These are phyloP conservation scores for Dendryphion nanum DNA, from an alignment of 2,329 filamentous ascomycete genomes.

Conservation along the genomic window DNA sequence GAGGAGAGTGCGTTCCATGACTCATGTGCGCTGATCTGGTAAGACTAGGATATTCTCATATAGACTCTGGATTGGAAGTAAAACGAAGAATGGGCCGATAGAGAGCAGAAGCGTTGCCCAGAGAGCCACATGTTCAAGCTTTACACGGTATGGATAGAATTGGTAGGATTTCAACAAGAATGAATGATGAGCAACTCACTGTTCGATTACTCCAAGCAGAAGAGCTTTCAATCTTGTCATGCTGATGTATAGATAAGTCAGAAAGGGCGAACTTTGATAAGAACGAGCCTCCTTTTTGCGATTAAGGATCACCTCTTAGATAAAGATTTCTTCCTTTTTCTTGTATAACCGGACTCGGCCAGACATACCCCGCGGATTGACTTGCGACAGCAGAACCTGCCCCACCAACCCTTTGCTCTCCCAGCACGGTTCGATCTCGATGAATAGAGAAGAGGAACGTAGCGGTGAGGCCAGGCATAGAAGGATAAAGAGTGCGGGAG, in stretches of 20 bases:
- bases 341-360: slow-evolving; percentile 10
- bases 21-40: slow-evolving; percentile 57
- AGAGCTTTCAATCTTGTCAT: slow-evolving; percentile 59
- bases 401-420: slow-evolving; percentile 6
- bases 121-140: slow-evolving; percentile 2
- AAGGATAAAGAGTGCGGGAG: slow-evolving; percentile 3
- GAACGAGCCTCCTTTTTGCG: no score
- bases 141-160: no score
- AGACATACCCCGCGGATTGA: slow-evolving; percentile 12
- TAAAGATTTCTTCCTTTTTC: slow-evolving; percentile 5
- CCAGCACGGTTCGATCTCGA: neutral
- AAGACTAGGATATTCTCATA: slow-evolving; percentile 9
- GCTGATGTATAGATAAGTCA: no score
- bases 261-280: no score
- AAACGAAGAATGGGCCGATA: neutral
- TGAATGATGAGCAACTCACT: slow-evolving; percentile 56
- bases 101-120: neutral
- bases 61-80: no score
- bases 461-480: slow-evolving; percentile 7
- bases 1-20: slow-evolving; percentile 62
- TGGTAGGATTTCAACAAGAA: no score
- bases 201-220: slow-evolving; percentile 61
- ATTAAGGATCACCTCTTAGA: no score
- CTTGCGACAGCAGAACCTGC: slow-evolving; percentile 2
- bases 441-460: slow-evolving; percentile 6